Base-by-base conservation (phyloP, 331 rosid species). In the Quercus phellos region DNA sequence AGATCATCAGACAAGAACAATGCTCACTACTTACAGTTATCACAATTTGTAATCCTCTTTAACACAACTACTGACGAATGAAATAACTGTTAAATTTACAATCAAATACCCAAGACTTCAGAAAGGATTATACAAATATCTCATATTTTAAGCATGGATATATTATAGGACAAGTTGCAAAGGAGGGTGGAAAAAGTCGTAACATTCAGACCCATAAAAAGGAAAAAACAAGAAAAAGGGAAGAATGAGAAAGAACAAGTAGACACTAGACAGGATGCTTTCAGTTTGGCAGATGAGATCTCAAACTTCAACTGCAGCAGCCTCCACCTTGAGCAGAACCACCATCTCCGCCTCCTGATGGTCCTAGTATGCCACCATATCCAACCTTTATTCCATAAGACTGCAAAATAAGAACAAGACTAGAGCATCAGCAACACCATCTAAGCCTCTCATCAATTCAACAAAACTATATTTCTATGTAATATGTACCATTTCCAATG, bases 361-460 rank as follows among this genome's bases (percentile, higher is more conserved):
- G 94, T 85, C 99, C 99, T 4, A 98, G 97, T 73, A 95, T 83
- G 77, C 99, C 99, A 55, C 98, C 99, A 76, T 93, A 95, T 76
- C 99, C 99, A n/a, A 95, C 96, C 87, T 92, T 95, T 78, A 95
- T 95, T 81, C 99, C 99, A 74, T 95, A 89, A 64, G 99, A 93
- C 99, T 95, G 94, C 89, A 82, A 84, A 46, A 78, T 24, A 29
- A 61, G 22, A 80, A 6, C 69, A 54, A 55, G 53, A 80, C 26
- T 58, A 72, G 78, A 74, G 71, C 55, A 74, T 79, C 79, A 77
- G 60, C 17, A 46, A 51, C 51, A 77, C 67, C 63, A 43, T 54
- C 42, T 14, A 67, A 27, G 53, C 55, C 72, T 67, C 78, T 72
- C 46, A 2, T 38, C 46, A 38, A 7, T 38, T 38, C 11, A 38